Base-by-base conservation (phyloP, 1,139 yeast genomes). In the Candida sp. region DNA sequence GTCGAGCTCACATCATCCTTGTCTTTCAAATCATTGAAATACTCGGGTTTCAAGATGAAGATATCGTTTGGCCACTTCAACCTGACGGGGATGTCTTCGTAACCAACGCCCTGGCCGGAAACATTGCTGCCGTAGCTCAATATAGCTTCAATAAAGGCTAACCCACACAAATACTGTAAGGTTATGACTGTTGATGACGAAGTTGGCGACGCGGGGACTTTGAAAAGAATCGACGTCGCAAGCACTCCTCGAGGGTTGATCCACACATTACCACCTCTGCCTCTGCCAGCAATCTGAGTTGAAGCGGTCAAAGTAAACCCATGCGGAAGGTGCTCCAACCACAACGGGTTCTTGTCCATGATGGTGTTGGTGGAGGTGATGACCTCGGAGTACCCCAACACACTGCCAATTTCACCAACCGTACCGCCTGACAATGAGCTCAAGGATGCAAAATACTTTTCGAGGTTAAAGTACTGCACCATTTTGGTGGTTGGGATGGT, bases 1-100 rank as follows among this genome's bases (percentile, higher is more conserved):
- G 75, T 69, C 33, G 73, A 55, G 45, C 67, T 59, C 62, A 63
- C 68, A 43, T 63, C 61, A 44, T 68, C 62, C 44, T 66, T 77
- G 54, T 70, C 75, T 11, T 56, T 46, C 8, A 74, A 44, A 11
- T 50, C 52, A 48, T 59, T 59, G 60, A 71, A 74, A 54, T 73
- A 82, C 48, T 84, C 85, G 0, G 96, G 96, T 54, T 83, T 85
- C 59, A 85, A 68, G 5, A 88, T 84, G 65, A 90, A 96, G 12
- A 94, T 75, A 68, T 96, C 99, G 65, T 96, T 96, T 5, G 99
- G 99, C 99, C 99, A 96, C 65, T 96, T 96, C 55, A 96, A 80
- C 51, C 84, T 80, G 8, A 93, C 77, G 0, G 97, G 98, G 60
- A 94, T 69, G 49, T 85, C 86, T 37, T 83, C 85, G 64, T 85